Evolutionary conservation across 2,329 filamentous ascomycete species (phyloP).

Genomic region (Diaporthe nobilis): DNA sequence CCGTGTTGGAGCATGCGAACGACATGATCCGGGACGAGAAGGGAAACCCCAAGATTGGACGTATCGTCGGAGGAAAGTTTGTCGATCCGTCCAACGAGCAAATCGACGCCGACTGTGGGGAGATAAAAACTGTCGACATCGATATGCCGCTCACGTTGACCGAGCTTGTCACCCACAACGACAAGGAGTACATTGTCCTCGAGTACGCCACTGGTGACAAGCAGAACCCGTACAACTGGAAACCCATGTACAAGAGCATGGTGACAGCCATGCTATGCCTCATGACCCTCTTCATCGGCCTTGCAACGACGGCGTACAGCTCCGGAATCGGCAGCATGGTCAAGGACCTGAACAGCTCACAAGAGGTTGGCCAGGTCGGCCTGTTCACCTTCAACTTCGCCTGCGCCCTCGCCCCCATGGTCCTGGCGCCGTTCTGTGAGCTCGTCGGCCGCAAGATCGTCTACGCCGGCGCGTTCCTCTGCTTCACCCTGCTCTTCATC

Average conservation of each 20-base stretch:
- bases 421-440: slow-evolving; percentile 65
- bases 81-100: slow-evolving; percentile 51
- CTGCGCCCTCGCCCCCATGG: slow-evolving; percentile 61
- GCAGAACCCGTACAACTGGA: slow-evolving; percentile 68
- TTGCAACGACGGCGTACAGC: slow-evolving; percentile 67
- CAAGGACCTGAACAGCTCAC: slow-evolving; percentile 57
- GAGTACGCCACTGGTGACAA: slow-evolving; percentile 61
- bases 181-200: slow-evolving; percentile 60
- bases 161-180: slow-evolving; percentile 57
- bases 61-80: slow-evolving; percentile 57
- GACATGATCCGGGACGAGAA: slow-evolving; percentile 41
- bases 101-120: slow-evolving; percentile 52
- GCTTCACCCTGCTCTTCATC: slow-evolving; percentile 63
- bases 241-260: slow-evolving; percentile 57
- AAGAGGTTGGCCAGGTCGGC: slow-evolving; percentile 61
- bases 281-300: slow-evolving; percentile 68
- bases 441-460: slow-evolving; percentile 62
- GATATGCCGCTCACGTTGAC: slow-evolving; percentile 64
- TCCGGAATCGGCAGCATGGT: slow-evolving; percentile 63
- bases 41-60: slow-evolving; percentile 46
- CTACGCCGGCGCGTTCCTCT: slow-evolving; percentile 60
- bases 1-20: slow-evolving; percentile 34
- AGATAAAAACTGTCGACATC: slow-evolving; percentile 58
- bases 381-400: slow-evolving; percentile 65
- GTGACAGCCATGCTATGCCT: slow-evolving; percentile 62